Evolutionary conservation across 1,284 basidiomycete species (phyloP).

Genomic region (Marasmius fiardii): DNA sequence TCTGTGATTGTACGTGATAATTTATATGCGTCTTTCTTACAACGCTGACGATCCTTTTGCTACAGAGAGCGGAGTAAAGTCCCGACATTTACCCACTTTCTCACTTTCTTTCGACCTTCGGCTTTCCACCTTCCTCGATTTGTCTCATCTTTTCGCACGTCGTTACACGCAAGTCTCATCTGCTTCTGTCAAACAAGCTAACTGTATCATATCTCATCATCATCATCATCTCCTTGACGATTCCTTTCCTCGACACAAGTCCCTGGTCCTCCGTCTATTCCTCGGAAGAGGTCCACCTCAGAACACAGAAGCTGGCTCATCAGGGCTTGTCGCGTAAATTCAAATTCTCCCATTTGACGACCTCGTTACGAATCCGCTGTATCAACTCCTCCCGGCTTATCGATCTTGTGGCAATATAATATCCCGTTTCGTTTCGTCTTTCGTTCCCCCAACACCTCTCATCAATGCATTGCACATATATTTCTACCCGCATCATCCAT

Average conservation of each 20-base stretch:
- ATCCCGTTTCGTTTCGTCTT: too few species aligned
- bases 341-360: too few species aligned
- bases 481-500: too few species aligned
- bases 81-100: constrained; percentile 3
- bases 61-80: constrained; percentile 32
- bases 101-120: not conserved
- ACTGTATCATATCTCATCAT: constrained; percentile 3
- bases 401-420: too few species aligned
- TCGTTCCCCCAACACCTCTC: too few species aligned
- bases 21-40: constrained; percentile 8
- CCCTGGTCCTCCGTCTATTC: too few species aligned
- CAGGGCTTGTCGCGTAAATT: too few species aligned
- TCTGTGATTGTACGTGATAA: constrained; percentile 39
- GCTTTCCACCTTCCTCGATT: not conserved
- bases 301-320: too few species aligned
- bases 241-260: not conserved
- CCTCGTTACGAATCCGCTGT: too few species aligned
- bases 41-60: constrained; percentile 5
- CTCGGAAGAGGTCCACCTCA: too few species aligned
- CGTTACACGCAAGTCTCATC: not conserved
- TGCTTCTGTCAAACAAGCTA: constrained; percentile 4
- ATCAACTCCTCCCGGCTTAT: too few species aligned
- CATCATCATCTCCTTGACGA: not conserved
- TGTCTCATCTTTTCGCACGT: not conserved
- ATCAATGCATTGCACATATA: too few species aligned